Evolutionary conservation across 2,329 filamentous ascomycete species (phyloP).

Genomic region (Stemphylium beticola): DNA sequence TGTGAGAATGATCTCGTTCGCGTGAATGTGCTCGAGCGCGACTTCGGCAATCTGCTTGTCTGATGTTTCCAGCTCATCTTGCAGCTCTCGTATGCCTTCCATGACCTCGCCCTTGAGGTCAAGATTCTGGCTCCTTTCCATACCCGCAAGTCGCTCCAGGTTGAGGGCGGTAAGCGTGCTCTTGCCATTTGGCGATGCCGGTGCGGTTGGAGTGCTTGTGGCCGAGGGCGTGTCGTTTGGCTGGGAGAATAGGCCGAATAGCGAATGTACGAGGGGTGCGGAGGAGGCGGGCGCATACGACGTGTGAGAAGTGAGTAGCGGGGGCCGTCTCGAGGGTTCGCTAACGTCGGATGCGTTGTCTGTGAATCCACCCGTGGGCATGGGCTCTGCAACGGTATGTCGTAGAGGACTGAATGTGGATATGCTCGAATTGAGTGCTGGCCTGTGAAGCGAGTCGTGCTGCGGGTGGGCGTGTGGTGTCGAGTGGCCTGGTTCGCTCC

Average conservation of each 20-base stretch:
- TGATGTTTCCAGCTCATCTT: slow-evolving; percentile 90
- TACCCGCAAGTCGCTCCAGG: slow-evolving; percentile 48
- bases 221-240: slow-evolving; percentile 58
- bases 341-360: slow-evolving; percentile 46
- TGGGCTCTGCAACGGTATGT: slow-evolving; percentile 49
- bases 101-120: slow-evolving; percentile 90
- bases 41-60: slow-evolving; percentile 92
- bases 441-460: slow-evolving; percentile 47
- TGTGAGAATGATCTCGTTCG: slow-evolving; percentile 89
- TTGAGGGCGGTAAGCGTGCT: slow-evolving; percentile 43
- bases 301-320: slow-evolving; percentile 66
- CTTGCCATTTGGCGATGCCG: slow-evolving; percentile 57
- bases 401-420: slow-evolving; percentile 57
- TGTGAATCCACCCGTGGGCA: slow-evolving; percentile 35
- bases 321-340: slow-evolving; percentile 59
- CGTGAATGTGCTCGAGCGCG: slow-evolving; percentile 89
- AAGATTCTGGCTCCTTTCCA: slow-evolving; percentile 54
- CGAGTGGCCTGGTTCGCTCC: slow-evolving; percentile 66
- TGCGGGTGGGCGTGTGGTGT: slow-evolving; percentile 40
- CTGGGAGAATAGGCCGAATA: slow-evolving; percentile 87
- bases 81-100: slow-evolving; percentile 92
- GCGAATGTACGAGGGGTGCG: slow-evolving; percentile 67
- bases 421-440: slow-evolving; percentile 50
- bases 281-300: slow-evolving; percentile 65
- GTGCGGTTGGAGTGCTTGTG: slow-evolving; percentile 59